Conservation (phyloP, 371 early-diverging fungal species). For the Thermomucor indicae-seudaticae region DNA sequence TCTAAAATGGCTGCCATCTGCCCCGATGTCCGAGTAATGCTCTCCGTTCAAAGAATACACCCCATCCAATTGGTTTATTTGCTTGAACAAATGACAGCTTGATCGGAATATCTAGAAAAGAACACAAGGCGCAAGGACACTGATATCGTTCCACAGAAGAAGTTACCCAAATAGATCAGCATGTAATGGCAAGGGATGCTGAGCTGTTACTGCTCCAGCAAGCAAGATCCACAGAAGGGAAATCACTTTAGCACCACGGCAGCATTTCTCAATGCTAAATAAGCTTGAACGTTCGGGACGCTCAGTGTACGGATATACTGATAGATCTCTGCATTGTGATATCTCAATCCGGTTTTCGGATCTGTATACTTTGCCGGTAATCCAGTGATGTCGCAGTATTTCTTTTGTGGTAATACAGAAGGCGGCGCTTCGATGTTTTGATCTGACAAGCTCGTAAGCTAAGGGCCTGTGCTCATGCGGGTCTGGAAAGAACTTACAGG, state of each 20-base stretch:
- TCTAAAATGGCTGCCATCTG: too few relatives aligned
- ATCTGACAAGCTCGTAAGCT: slow-evolving; percentile 33
- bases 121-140: too few relatives aligned
- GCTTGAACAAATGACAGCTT: too few relatives aligned
- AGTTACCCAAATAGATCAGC: too few relatives aligned
- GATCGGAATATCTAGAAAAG: too few relatives aligned
- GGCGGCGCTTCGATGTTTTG: slow-evolving; percentile 85
- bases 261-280: slow-evolving; percentile 78
- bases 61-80: too few relatives aligned
- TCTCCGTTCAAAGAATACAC: too few relatives aligned
- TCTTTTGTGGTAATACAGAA: slow-evolving; percentile 77
- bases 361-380: slow-evolving; percentile 82
- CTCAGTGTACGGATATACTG: slow-evolving; percentile 70
- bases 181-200: too few relatives aligned
- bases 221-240: too few relatives aligned
- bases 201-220: too few relatives aligned
- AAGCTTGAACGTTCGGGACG: slow-evolving; percentile 76
- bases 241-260: slow-evolving; percentile 66
- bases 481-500: slow-evolving; percentile 48
- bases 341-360: slow-evolving; percentile 82
- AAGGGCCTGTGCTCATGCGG: not conserved
- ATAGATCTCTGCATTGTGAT: slow-evolving; percentile 81
- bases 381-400: slow-evolving; percentile 92
- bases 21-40: too few relatives aligned
- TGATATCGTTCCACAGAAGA: too few relatives aligned